Evolutionary conservation across 2,329 filamentous ascomycete genomes (phyloP).

Genomic region (Calonectria pauciramosa): DNA sequence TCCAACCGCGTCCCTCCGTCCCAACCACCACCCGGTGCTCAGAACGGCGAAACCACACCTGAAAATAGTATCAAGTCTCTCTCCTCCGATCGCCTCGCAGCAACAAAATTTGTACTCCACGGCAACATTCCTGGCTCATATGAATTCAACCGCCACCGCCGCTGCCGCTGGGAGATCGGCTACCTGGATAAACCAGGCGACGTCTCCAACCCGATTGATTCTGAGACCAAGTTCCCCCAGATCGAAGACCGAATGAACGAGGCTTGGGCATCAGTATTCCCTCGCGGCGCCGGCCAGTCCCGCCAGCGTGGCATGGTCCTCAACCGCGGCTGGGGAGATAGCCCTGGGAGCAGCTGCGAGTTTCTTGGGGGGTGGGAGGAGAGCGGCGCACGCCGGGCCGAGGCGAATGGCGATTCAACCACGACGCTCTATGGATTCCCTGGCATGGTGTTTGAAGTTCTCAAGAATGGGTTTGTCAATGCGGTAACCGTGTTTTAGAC

Average conservation of each 20-base stretch:
- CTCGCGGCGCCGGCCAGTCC: conserved; percentile 64
- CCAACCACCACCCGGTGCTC: conserved; percentile 65
- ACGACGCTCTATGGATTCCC: conserved; percentile 95
- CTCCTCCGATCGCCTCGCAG: conserved; percentile 78
- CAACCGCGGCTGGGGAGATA: conserved; percentile 92
- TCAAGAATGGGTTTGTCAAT: conserved; percentile 92
- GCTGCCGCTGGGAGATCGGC: conserved; percentile 86
- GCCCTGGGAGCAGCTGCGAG: conserved; percentile 90
- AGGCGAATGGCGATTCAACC: conserved; percentile 69
- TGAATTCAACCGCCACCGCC: conserved; percentile 93
- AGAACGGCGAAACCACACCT: conserved; percentile 37
- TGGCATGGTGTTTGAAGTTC: conserved; percentile 93
- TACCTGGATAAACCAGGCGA: conserved; percentile 65
- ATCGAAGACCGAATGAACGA: conserved; percentile 78
- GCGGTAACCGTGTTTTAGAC: conserved; percentile 86
- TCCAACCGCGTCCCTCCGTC: conserved; percentile 80
- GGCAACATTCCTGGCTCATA: conserved; percentile 96
- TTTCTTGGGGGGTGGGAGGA: conserved; percentile 90
- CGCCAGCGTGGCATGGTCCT: conserved; percentile 84
- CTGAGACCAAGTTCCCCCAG: conserved; percentile 83
- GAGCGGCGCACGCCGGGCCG: conserved; percentile 68
- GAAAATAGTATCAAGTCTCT: conserved; percentile 55
- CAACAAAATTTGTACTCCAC: conserved; percentile 93
- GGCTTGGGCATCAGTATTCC: conserved; percentile 78
- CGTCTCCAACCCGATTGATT: conserved; percentile 67